A percentile compares a stretch with the other conserved stretches of the same genome.
Conservation (phyloP, 306 rosid genomes). For the Pyrus pyrifolia region DNA sequence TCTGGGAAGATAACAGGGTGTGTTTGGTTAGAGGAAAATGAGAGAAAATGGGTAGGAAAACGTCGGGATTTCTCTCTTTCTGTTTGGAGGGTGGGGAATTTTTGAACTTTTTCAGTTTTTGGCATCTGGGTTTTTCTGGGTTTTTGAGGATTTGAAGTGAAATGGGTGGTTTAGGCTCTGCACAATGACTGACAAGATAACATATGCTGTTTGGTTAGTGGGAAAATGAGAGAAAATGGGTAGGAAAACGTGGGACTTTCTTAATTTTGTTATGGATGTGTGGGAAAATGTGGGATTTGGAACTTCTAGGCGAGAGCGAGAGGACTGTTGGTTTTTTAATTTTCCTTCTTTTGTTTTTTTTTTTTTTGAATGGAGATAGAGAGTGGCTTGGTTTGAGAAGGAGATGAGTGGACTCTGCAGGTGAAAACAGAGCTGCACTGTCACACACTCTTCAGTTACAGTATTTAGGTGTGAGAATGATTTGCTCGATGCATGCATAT, state of each 20-base stretch:
- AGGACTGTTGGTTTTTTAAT: not conserved
- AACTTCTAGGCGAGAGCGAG: not conserved
- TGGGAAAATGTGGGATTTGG: constrained; percentile 9
- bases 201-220: constrained; percentile 4
- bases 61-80: not conserved
- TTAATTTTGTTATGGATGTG: not conserved
- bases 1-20: not conserved
- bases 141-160: not conserved
- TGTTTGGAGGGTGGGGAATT: constrained; percentile 6
- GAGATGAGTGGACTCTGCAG: not conserved
- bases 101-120: not conserved
- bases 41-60: not conserved
- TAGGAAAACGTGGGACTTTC: constrained; percentile 11
- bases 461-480: not conserved
- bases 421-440: not conserved
- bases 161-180: not conserved
- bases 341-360: not conserved
- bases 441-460: not conserved
- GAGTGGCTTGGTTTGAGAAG: not conserved
- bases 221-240: not conserved
- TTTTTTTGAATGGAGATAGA: not conserved
- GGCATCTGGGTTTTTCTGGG: not conserved
- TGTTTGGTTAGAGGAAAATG: constrained; percentile 7
- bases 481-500: constrained; percentile 1
- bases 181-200: not conserved